Evolutionary conservation across 371 early-diverging fungal genomes (phyloP), one percentile per base, ranked within the genome.

Genomic region (Cokeromyces recurvatus): DNA sequence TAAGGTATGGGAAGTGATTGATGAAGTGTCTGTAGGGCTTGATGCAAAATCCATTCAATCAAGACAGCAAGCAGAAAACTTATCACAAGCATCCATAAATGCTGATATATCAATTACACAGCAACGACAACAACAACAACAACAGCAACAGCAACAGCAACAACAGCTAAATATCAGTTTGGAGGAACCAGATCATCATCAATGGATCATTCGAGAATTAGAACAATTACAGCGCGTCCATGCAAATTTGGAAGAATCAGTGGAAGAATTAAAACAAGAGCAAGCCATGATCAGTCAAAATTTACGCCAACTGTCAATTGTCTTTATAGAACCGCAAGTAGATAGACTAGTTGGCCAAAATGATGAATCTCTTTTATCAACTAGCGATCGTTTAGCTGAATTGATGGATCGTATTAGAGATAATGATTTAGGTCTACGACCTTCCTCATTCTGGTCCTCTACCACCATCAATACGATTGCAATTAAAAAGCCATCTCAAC

Each of bases 1-100:
- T 31, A 79, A 79, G 48, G 77, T 81, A 10, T 79, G 82, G 82
- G 77, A 79, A 37, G 78, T 81, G 12, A 78, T 79, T 0, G 75
- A 76, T 29, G 79, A 78, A 43, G 82, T 81, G 1, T 64, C 64
- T 4, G 66, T 53, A 14, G 62, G 76, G 8, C 46, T 71, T 3
- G 61, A 66, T 17, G 50, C 43, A 15, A 59, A 44, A 17, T 47
- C 15, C 31, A 48, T 40, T 35, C 53, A 57, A 48, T 36, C 22
- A 2, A 51, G 40, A 36, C 34, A 51, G 6, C 38, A 15, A n/a
- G 38, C 53, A 24, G 40, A 37, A 24, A 46, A 40, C 7, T 46
- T 44, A 15, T 41, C 16, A 35, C 52, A 51, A 23, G 5, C 29
- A 8, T 29, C 29, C 29, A n/a, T n/a, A n/a, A n/a, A n/a, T n/a